Conservation (phyloP, 2,329 filamentous ascomycete genomes). For the Hymenoscyphus fraxineus region DNA sequence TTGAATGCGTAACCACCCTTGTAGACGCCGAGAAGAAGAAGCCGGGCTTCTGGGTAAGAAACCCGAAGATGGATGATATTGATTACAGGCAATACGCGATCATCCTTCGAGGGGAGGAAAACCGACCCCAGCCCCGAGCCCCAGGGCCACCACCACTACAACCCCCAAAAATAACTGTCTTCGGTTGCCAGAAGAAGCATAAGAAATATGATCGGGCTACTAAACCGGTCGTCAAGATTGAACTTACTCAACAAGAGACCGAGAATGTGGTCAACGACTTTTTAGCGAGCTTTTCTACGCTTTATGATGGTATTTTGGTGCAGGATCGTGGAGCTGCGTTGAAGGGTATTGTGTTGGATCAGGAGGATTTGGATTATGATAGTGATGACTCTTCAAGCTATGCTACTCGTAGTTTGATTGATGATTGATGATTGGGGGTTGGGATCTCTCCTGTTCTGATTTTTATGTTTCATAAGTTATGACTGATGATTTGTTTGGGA, state of each 20-base stretch:
- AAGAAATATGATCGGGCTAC: background rate
- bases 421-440: conserved; percentile 1
- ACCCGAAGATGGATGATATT: background rate
- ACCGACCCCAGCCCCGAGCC: background rate
- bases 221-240: conserved; percentile 8
- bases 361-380: conserved; percentile 15
- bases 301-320: conserved; percentile 19
- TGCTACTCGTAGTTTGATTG: background rate
- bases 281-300: conserved; percentile 18
- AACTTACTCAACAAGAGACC: conserved; percentile 20
- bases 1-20: background rate
- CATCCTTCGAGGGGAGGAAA: background rate
- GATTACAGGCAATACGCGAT: background rate
- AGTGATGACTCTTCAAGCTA: conserved; percentile 15
- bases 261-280: conserved; percentile 23
- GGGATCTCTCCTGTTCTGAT: background rate
- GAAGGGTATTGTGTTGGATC: conserved; percentile 10
- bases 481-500: background rate
- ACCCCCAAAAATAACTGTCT: background rate
- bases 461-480: background rate
- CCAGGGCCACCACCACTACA: background rate
- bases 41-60: background rate
- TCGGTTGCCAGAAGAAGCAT: background rate
- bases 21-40: background rate
- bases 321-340: conserved; percentile 16